Percentiles rank a stretch among this genome's conserved stretches.
Evolutionary conservation across 2,329 filamentous ascomycete species (phyloP).

Genomic region (Xylaria sp.): DNA sequence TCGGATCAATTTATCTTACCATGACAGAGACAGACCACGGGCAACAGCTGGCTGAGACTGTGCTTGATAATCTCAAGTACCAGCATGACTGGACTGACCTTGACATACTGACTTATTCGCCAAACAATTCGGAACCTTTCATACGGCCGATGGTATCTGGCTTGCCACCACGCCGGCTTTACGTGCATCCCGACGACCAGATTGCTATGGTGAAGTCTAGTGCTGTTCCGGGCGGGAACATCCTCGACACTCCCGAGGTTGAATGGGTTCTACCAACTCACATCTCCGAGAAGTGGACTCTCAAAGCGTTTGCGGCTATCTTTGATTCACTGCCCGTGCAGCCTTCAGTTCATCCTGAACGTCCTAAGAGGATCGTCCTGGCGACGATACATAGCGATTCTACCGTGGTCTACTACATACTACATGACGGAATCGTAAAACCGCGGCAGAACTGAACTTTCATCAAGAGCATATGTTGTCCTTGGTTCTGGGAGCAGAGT

Average conservation of each 20-base stretch:
- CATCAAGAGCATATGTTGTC: background rate
- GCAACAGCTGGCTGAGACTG: conserved; percentile 64
- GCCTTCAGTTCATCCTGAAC: conserved; percentile 57
- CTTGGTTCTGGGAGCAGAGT: background rate
- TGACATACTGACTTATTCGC: conserved; percentile 60
- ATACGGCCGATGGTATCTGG: conserved; percentile 76
- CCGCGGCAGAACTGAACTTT: conserved; percentile 77
- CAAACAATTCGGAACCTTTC: conserved; percentile 52
- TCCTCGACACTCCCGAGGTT: conserved; percentile 64
- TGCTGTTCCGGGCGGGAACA: conserved; percentile 57
- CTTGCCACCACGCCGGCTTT: conserved; percentile 76
- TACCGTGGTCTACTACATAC: conserved; percentile 84
- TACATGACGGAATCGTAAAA: conserved; percentile 89
- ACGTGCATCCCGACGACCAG: conserved; percentile 86
- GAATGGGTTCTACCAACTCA: conserved; percentile 85
- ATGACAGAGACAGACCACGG: conserved; percentile 44
- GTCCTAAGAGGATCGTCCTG: conserved; percentile 76
- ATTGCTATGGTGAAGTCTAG: conserved; percentile 75
- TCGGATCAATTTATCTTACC: conserved; percentile 15
- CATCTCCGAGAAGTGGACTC: conserved; percentile 76
- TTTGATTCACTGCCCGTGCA: conserved; percentile 70
- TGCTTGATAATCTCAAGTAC: conserved; percentile 76
- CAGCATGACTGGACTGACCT: conserved; percentile 81
- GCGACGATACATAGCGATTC: conserved; percentile 83
- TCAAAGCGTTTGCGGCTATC: conserved; percentile 72